Base-by-base conservation (phyloP, 2,329 filamentous ascomycete genomes). In the Cadophora sp. region DNA sequence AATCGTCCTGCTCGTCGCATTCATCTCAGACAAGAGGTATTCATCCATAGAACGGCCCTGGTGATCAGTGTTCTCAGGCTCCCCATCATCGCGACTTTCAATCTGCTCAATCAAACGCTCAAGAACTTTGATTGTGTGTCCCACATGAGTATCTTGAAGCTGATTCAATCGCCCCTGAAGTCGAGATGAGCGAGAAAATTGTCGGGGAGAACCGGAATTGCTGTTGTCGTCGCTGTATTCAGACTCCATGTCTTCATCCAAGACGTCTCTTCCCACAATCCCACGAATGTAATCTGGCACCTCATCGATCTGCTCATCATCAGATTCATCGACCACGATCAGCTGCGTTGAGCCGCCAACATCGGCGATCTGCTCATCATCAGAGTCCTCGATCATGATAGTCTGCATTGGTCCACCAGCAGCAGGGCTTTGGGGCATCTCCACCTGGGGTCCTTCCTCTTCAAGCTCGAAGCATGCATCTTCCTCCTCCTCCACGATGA, bases 291-390 rank as follows among this genome's bases (percentile, higher is more conserved):
- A 58, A 58, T 14, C 53, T 31, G 53, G 53, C 53, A 22, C 53
- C 53, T 58, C 26, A 58, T 58, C 53, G n/a, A 50, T 50, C 46
- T 50, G 46, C 46, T 50, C n/a, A 50, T 50, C n/a, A 58, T 58
- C 26, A 58, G 53, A 58, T 58, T 31, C 26, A 58, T 58, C 53
- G 53, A 58, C 53, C 53, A 58, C 11, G 11, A 58, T 58, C 53
- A 24, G 31, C 31, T 34, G 31, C 9, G 31, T 9, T 34, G 31
- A 34, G 31, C 31, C 9, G 31, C 31, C 31, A 34, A 34, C 31
- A 34, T n/a, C n/a, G n/a, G n/a, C n/a, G n/a, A n/a, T n/a, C n/a
- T n/a, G n/a, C n/a, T n/a, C n/a, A n/a, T n/a, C n/a, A n/a, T 34
- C 9, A 34, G 9, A 34, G 31, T 34, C 31, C 9, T 34, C 9